A percentile compares a stretch with the other conserved stretches of the same genome.
These are phyloP conservation scores for Pseudocercospora vitis DNA, from an alignment of 2,329 filamentous ascomycete species.

Conservation along the genomic window DNA sequence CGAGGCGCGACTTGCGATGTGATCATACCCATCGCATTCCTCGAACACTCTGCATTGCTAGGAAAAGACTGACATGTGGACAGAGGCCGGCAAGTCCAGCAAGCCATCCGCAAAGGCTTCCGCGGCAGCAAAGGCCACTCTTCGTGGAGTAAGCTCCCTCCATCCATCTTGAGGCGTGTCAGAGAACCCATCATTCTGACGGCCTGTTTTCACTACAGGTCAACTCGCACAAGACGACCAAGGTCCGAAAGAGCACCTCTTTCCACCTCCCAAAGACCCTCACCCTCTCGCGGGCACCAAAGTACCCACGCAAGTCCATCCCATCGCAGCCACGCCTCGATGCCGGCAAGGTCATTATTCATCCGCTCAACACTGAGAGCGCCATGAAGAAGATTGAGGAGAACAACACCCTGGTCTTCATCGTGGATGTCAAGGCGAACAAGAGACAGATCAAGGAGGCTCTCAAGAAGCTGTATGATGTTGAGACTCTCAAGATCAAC, in stretches of 20 bases:
- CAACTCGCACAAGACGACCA: constrained; percentile 82
- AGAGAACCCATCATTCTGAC: constrained; percentile 54
- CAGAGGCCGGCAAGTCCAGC: constrained; percentile 45
- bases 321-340: constrained; percentile 87
- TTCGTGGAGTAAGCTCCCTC: constrained; percentile 79
- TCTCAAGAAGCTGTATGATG: constrained; percentile 99
- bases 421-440: constrained; percentile 73
- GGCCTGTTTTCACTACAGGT: constrained; percentile 56
- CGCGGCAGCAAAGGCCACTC: constrained; percentile 90
- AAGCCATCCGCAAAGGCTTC: constrained; percentile 77
- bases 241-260: constrained; percentile 87
- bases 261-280: constrained; percentile 99
- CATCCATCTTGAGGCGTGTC: constrained; percentile 47
- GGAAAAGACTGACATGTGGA: constrained; percentile 35
- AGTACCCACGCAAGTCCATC: constrained; percentile 96
- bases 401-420: constrained; percentile 84
- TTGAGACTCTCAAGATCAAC: constrained; percentile 98
- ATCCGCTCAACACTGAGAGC: constrained; percentile 99
- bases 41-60: background rate
- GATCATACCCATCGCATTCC: background rate
- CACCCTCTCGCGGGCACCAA: constrained; percentile 82
- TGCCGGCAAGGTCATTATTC: constrained; percentile 95
- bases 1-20: background rate
- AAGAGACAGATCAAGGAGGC: constrained; percentile 99
- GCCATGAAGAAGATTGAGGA: constrained; percentile 99